Conservation (phyloP, 148 eudicot species). For the Linanthus parryae region DNA sequence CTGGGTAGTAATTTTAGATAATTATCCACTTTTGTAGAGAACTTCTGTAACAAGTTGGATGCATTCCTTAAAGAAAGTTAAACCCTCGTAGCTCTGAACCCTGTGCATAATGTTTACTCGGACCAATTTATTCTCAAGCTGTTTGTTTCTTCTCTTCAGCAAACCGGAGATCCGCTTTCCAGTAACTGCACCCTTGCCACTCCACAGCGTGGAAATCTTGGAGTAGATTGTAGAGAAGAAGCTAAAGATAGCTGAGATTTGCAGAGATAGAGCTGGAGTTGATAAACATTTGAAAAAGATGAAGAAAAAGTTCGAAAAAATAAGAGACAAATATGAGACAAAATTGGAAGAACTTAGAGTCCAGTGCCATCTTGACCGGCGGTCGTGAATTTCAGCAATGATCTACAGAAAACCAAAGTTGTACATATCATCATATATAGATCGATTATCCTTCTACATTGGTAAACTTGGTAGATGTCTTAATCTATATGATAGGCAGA, state of each 20-base stretch:
- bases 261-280: background rate
- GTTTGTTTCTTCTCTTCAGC: conserved; percentile 12
- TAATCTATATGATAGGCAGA: no score
- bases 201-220: background rate
- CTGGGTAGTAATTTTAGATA: background rate
- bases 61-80: background rate
- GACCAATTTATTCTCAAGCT: background rate
- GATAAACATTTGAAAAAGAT: background rate
- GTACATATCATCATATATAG: no score
- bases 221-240: conserved; percentile 11
- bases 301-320: background rate
- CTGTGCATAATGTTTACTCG: background rate
- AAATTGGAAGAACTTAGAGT: conserved; percentile 13
- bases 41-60: no score
- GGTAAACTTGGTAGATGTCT: no score
- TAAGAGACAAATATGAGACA: background rate
- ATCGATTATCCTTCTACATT: no score
- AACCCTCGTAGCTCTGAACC: background rate
- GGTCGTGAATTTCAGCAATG: no score
- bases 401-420: no score
- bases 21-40: no score
- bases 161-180: conserved; percentile 28
- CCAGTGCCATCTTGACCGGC: no score
- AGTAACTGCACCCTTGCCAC: conserved; percentile 1
- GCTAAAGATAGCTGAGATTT: background rate